Evolutionary conservation across 441 rosid species (phyloP).

Genomic region (Biscutella laevigata): DNA sequence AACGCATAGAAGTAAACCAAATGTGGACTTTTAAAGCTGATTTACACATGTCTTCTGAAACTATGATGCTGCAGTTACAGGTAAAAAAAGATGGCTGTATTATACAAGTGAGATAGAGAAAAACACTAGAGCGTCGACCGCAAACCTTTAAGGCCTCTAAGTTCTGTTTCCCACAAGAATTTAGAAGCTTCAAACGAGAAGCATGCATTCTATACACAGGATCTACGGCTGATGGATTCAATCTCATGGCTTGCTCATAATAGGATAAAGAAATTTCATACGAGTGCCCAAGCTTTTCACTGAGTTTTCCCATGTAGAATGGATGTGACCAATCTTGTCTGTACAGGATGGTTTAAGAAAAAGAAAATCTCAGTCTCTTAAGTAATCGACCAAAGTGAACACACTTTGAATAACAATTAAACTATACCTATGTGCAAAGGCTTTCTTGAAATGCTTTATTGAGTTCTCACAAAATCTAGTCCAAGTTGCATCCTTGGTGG

Average conservation of each 20-base stretch:
- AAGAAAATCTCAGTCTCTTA: constrained; percentile 11
- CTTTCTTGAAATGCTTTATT: constrained; percentile 83
- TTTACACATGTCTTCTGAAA: background rate
- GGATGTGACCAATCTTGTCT: constrained; percentile 99
- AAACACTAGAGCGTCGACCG: constrained; percentile 9
- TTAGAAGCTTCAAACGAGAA: constrained; percentile 86
- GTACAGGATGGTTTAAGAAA: constrained; percentile 22
- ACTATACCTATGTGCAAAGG: constrained; percentile 69
- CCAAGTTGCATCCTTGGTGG: constrained; percentile 83
- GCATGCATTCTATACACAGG: constrained; percentile 98
- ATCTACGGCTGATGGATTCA: constrained; percentile 89
- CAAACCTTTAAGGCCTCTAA: constrained; percentile 72
- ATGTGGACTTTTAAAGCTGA: constrained; percentile 5
- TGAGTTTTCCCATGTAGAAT: constrained; percentile 95
- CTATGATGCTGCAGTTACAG: constrained; percentile 12
- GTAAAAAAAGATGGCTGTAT: background rate
- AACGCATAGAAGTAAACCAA: constrained; percentile 3
- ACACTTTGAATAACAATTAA: constrained; percentile 13
- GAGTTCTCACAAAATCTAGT: constrained; percentile 72
- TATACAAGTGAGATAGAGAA: constrained; percentile 8
- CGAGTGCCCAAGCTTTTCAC: constrained; percentile 81
- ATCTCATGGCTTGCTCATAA: constrained; percentile 67
- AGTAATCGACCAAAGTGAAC: constrained; percentile 10
- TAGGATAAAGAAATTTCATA: constrained; percentile 60
- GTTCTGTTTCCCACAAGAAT: constrained; percentile 56